phyloP scores from a whole-genome alignment of 768 basidiomycete species.

The Dacryopinax spathularia region DNA sequence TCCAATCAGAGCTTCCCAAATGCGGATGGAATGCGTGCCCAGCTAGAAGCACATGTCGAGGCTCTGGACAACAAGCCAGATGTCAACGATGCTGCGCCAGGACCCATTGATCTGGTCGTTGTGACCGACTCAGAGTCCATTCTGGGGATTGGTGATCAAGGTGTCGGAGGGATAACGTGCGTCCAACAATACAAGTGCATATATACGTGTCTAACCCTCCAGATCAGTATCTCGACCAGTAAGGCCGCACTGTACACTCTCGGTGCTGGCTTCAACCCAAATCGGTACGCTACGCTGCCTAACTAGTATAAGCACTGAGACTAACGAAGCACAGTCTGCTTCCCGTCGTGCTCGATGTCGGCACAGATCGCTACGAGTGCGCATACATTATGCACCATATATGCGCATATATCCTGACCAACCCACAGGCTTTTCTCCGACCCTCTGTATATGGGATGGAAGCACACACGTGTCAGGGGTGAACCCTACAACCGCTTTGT shows the following conservation, averaged over 20 bases:
- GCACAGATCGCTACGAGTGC: slow-evolving; percentile 48
- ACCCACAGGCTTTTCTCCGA: neutral
- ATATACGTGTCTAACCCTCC: neutral
- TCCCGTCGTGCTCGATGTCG: slow-evolving; percentile 56
- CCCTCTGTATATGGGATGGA: slow-evolving; percentile 43
- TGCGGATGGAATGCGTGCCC: slow-evolving; percentile 56
- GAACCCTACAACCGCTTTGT: slow-evolving; percentile 63
- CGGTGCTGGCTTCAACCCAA: slow-evolving; percentile 13
- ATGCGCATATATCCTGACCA: neutral
- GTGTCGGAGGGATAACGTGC: slow-evolving; percentile 42
- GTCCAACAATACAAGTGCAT: neutral
- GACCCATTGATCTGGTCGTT: slow-evolving; percentile 55
- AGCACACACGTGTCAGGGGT: slow-evolving; percentile 52
- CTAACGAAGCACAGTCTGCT: slow-evolving; percentile 32
- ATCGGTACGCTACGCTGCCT: neutral
- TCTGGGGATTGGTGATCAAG: slow-evolving; percentile 60
- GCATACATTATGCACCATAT: neutral
- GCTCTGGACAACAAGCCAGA: slow-evolving; percentile 27
- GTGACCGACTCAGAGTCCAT: slow-evolving; percentile 78
- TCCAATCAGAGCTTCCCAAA: slow-evolving; percentile 41
- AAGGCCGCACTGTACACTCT: slow-evolving; percentile 70
- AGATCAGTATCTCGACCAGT: slow-evolving; percentile 48
- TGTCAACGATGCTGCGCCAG: neutral
- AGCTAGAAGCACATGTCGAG: slow-evolving; percentile 52
- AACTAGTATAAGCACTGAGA: neutral